phyloP scores from a whole-genome alignment of 768 basidiomycete species.

The Agaricus subrufescens region DNA sequence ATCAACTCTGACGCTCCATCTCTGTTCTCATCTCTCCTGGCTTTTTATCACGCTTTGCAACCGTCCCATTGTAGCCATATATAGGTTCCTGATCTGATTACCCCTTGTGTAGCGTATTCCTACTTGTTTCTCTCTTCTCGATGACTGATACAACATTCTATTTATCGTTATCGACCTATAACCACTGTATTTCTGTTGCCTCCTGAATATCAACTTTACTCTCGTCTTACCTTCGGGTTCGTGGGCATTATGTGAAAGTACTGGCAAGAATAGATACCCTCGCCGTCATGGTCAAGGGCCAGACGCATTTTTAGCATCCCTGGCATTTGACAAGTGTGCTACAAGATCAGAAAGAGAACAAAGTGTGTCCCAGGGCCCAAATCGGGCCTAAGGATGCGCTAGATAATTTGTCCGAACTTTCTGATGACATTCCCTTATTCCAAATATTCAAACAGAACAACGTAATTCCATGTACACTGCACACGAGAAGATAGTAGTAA shows the following conservation, averaged over 20 bases:
- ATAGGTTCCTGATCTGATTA: constrained; percentile 1
- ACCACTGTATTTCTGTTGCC: constrained; percentile 4
- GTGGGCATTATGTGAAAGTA: not conserved
- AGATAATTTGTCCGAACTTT: too few species aligned
- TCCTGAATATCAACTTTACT: not conserved
- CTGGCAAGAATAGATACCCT: too few species aligned
- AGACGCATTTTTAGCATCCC: too few species aligned
- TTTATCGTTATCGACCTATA: constrained; percentile 6
- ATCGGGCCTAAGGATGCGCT: too few species aligned
- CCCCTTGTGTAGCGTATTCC: constrained; percentile 6
- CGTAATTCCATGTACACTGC: not conserved
- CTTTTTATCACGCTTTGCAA: not conserved
- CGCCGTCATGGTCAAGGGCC: too few species aligned
- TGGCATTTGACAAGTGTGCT: too few species aligned
- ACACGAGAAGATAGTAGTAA: too few species aligned
- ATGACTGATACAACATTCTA: constrained; percentile 5
- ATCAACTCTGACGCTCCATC: not conserved
- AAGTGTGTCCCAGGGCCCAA: too few species aligned
- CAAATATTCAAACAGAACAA: not conserved
- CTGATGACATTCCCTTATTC: not conserved
- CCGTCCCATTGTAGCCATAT: constrained; percentile 9
- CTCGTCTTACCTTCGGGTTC: not conserved
- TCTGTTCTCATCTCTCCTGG: not conserved
- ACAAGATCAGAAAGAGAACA: too few species aligned
- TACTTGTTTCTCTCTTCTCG: not conserved